Percentiles rank a stretch among this genome's conserved stretches.
Conservation (phyloP, 1,284 basidiomycete species). For the Anthracocystis setariae region DNA sequence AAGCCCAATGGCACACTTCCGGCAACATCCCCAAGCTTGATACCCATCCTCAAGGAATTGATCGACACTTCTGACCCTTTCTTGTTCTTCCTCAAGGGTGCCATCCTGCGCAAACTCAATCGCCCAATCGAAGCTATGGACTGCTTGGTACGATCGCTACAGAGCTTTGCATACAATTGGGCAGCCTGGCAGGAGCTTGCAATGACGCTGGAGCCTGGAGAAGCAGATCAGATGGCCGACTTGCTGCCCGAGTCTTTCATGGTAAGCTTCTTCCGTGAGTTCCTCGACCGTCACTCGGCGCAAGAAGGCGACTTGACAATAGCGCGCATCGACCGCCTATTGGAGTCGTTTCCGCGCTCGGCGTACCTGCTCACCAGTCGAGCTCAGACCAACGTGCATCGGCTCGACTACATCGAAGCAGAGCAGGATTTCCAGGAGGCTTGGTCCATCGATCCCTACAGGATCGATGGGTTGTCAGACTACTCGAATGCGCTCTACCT, state of each 20-base stretch:
- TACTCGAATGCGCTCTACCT: constrained; percentile 98
- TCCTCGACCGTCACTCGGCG: constrained; percentile 85
- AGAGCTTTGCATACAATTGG: constrained; percentile 93
- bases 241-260: constrained; percentile 77
- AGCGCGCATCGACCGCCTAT: constrained; percentile 70
- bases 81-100: constrained; percentile 64
- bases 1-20: constrained; percentile 47
- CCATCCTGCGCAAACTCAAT: constrained; percentile 63
- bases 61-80: constrained; percentile 56
- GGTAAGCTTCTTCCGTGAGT: constrained; percentile 86
- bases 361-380: constrained; percentile 78
- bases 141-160: constrained; percentile 79
- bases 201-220: constrained; percentile 56
- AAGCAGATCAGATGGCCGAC: constrained; percentile 70
- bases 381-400: constrained; percentile 55
- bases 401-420: constrained; percentile 54
- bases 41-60: constrained; percentile 58
- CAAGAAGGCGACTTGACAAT: constrained; percentile 49
- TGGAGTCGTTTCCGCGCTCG: constrained; percentile 83
- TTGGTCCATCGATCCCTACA: constrained; percentile 78
- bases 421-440: constrained; percentile 62
- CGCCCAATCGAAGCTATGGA: constrained; percentile 79
- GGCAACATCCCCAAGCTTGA: constrained; percentile 39
- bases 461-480: constrained; percentile 94
- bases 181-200: constrained; percentile 77